A percentile compares a stretch with the other conserved stretches of the same genome.
Evolutionary conservation across 345 rosid species (phyloP).

Genomic region (Acer saccharum): DNA sequence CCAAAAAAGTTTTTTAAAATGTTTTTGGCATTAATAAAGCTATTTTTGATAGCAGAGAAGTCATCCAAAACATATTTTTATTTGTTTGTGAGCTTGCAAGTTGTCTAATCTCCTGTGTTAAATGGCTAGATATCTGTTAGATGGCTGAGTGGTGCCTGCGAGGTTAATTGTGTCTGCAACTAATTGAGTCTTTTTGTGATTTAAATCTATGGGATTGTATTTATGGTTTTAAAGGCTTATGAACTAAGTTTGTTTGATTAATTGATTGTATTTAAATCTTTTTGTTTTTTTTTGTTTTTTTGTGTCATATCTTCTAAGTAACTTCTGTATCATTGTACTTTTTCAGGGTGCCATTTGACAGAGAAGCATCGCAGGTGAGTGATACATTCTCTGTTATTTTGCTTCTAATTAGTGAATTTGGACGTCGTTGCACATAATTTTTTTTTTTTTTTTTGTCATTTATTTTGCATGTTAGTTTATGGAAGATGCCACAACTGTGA

Average conservation of each 20-base stretch:
- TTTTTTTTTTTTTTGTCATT: slow-evolving; percentile 5
- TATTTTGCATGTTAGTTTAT: slow-evolving; percentile 3
- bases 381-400: slow-evolving; percentile 10
- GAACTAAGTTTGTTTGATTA: background rate
- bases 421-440: background rate
- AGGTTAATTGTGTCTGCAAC: background rate
- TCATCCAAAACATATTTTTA: too few relatives aligned
- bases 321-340: slow-evolving; percentile 12
- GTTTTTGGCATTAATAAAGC: background rate
- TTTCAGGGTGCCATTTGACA: slow-evolving; percentile 63
- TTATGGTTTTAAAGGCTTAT: background rate
- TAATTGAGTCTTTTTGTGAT: background rate
- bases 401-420: background rate
- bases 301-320: slow-evolving; percentile 3
- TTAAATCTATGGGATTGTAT: background rate
- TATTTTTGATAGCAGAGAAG: too few relatives aligned
- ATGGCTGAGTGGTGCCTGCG: background rate
- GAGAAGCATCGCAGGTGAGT: slow-evolving; percentile 72
- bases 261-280: too few relatives aligned
- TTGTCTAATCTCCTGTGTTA: too few relatives aligned
- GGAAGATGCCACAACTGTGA: background rate
- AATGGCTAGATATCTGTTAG: background rate
- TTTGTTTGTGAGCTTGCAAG: too few relatives aligned
- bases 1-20: background rate
- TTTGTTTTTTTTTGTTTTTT: background rate